These are phyloP conservation scores for Edaphochlamys debaryana DNA, from an alignment of 139 green algal species.

Conservation along the genomic window DNA sequence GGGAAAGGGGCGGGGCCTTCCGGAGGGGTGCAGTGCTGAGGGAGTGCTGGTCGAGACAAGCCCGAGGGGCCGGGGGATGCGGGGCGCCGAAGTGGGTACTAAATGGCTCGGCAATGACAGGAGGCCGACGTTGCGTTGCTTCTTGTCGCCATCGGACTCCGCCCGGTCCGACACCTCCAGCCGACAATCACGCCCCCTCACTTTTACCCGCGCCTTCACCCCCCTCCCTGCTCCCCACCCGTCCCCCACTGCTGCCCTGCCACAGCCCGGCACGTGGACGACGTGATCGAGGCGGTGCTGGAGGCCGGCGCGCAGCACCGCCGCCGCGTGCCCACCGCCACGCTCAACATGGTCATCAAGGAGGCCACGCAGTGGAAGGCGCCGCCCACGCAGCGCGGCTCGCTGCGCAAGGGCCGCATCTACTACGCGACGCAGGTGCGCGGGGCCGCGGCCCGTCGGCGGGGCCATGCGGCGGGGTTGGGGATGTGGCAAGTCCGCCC, in stretches of 20 bases:
- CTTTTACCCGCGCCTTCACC: no score
- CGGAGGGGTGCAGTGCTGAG: background rate
- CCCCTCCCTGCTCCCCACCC: no score
- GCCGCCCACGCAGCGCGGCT: constrained; percentile 68
- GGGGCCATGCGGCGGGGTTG: no score
- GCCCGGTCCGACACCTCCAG: background rate
- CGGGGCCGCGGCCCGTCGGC: no score
- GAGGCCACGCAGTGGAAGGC: constrained; percentile 82
- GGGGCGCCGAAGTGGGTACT: no score
- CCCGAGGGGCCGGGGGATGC: no score
- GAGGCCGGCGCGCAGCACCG: constrained; percentile 83
- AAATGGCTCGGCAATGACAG: no score
- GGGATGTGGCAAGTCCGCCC: no score
- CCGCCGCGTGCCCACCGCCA: constrained; percentile 90
- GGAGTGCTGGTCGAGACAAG: background rate
- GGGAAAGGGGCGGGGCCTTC: background rate
- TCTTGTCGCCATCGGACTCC: no score
- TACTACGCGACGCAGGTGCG: constrained; percentile 94
- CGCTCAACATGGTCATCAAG: constrained; percentile 92
- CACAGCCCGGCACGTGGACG: constrained; percentile 74
- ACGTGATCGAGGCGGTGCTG: constrained; percentile 82
- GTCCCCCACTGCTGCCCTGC: background rate
- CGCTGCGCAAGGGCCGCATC: constrained; percentile 74
- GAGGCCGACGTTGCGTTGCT: no score
- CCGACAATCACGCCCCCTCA: background rate